These are phyloP conservation scores for Nannochloris sp. DNA, from an alignment of 139 green algal species.

Conservation along the genomic window DNA sequence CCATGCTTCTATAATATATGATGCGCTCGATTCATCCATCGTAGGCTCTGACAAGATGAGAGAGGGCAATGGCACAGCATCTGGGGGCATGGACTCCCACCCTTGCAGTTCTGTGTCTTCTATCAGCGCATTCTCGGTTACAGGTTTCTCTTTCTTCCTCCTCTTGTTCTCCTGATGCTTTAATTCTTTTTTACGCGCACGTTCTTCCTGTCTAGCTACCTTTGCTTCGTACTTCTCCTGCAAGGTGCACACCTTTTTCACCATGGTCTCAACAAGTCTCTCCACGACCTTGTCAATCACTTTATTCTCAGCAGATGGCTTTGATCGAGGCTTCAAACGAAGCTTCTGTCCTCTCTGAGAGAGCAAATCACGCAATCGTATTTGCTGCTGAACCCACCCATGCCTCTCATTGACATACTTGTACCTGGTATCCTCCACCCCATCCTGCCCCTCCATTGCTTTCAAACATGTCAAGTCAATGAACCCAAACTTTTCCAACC, in stretches of 20 bases:
- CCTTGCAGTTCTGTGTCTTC: background rate
- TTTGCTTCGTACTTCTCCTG: background rate
- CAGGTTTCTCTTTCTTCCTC: background rate
- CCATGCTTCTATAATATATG: constrained; percentile 37
- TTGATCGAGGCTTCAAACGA: background rate
- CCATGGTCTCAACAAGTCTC: constrained; percentile 6
- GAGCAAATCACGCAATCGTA: constrained; percentile 14
- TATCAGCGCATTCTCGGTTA: background rate
- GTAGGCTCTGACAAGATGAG: constrained; percentile 9
- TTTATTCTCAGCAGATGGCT: background rate
- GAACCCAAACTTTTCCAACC: constrained; percentile 49
- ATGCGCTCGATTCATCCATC: constrained; percentile 15
- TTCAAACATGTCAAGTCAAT: constrained; percentile 44
- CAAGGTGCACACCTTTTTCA: background rate
- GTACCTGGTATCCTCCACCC: constrained; percentile 23
- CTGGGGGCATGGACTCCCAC: constrained; percentile 5
- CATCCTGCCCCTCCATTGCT: constrained; percentile 46
- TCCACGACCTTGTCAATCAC: background rate
- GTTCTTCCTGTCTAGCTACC: background rate
- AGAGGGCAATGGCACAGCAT: constrained; percentile 8
- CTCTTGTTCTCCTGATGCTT: background rate
- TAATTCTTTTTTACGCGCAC: background rate
- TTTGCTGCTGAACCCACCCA: constrained; percentile 30
- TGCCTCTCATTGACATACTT: constrained; percentile 36
- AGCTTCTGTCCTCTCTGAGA: background rate